Conservation (phyloP, 129 eudicot species). For the Flaveria trinervia region DNA sequence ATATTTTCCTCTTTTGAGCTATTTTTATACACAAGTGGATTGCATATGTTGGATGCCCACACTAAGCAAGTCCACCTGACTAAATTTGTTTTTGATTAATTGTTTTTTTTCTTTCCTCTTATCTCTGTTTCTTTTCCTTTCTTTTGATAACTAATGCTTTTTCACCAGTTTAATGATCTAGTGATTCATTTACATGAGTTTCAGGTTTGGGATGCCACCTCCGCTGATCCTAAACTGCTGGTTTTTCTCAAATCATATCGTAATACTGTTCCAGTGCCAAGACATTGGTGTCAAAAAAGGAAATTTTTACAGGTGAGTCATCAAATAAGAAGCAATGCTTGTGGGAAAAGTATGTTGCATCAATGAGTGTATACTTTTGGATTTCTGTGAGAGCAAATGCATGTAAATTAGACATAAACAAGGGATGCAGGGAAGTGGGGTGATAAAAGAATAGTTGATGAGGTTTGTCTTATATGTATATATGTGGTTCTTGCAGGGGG, state of each 20-base stretch:
- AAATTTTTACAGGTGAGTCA: constrained; percentile 86
- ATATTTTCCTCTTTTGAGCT: not conserved
- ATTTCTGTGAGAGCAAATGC: constrained; percentile 15
- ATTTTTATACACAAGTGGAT: not conserved
- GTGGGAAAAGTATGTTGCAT: constrained; percentile 14
- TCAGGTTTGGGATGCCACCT: constrained; percentile 99
- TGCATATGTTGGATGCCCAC: constrained; percentile 7
- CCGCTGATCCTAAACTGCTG: constrained; percentile 89
- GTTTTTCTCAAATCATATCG: constrained; percentile 89
- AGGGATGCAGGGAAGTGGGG: constrained; percentile 53
- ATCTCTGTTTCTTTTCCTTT: not conserved
- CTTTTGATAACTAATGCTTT: constrained; percentile 10
- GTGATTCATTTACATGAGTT: constrained; percentile 18
- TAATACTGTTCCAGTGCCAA: constrained; percentile 95
- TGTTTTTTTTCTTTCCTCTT: not conserved
- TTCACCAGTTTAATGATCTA: not conserved
- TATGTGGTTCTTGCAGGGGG: constrained; percentile 99
- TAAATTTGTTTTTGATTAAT: not conserved
- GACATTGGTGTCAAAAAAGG: constrained; percentile 99
- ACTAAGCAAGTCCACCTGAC: not conserved
- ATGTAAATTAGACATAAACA: constrained; percentile 26
- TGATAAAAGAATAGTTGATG: constrained; percentile 58
- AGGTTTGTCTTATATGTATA: constrained; percentile 98
- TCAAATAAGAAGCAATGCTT: constrained; percentile 1
- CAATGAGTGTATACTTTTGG: constrained; percentile 4